Base-by-base conservation (phyloP, 2,329 filamentous ascomycete genomes). In the Fusarium succisae region DNA sequence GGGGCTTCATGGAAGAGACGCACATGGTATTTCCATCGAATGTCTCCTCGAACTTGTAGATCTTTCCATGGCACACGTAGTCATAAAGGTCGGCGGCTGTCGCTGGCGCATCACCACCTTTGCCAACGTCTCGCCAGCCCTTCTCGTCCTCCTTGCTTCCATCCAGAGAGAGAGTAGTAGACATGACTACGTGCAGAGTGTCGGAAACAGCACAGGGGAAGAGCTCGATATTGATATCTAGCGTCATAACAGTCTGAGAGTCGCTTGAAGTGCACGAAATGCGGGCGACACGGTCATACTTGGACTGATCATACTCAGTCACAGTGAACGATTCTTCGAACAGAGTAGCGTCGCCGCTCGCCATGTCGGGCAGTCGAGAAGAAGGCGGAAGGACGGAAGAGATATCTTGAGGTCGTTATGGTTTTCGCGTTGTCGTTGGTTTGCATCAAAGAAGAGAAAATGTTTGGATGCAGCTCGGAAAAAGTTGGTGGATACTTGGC, bases 261-360 rank as follows among this genome's bases (percentile, higher is more conserved):
- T 97, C 94, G 76, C 89, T 87, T 30, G 93, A 96, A 58, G 89
- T 93, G 80, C 91, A 95, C 63, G 87, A 90, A 80, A 98, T 90
- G 77, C 96, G 96, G 63, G 94, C 93, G 32, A 98, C 96, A 74
- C 96, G 94, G 86, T 98, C 96, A 85, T 99, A 99, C 85, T 98
- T 98, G 80, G 92, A 90, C 80, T 91, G 89, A 86, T 98, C 93
- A 82, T 94, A 87, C 63, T 89, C 85, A 76, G 91, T 96, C 79
- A 98, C 88, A 70, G 89, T 93, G 89, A 98, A 98, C 79, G 90
- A 92, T 81, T 97, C 95, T 85, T 98, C 95, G 85, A 97, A 97
- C 83, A 98, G 93, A 80, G 96, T 92, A 66, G 95, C 92, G 86
- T 98, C 96, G 77, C 93, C 92, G 76, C 85, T 87, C 41, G 78